phyloP scores from a whole-genome alignment of 2,329 filamentous ascomycete genomes.

The Teratosphaeria destructans region DNA sequence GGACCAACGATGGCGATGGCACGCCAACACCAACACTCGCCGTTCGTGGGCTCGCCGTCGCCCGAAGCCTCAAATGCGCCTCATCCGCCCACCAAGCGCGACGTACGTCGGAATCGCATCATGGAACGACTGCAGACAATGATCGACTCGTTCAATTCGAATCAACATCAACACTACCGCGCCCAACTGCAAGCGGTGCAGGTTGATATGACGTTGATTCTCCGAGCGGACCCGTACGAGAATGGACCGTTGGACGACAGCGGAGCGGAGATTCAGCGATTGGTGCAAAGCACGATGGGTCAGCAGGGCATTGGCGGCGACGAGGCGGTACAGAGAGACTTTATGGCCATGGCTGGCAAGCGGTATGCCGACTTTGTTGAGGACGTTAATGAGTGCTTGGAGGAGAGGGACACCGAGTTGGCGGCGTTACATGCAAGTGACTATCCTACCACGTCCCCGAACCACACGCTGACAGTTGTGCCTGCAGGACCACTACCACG shows the following conservation, averaged over 20 bases:
- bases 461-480: background rate
- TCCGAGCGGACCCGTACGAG: constrained; percentile 70
- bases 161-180: constrained; percentile 74
- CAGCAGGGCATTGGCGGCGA: constrained; percentile 23
- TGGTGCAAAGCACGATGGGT: constrained; percentile 35
- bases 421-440: constrained; percentile 62
- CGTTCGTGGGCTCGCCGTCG: background rate
- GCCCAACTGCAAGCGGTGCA: constrained; percentile 88
- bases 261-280: constrained; percentile 55
- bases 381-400: constrained; percentile 77
- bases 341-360: constrained; percentile 56
- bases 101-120: constrained; percentile 77
- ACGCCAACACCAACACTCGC: background rate
- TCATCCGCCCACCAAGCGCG: constrained; percentile 61
- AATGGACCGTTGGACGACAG: constrained; percentile 55
- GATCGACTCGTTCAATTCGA: constrained; percentile 65
- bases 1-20: background rate
- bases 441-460: background rate
- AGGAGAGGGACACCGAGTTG: constrained; percentile 75
- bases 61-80: background rate
- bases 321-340: constrained; percentile 56
- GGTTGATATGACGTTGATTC: constrained; percentile 76
- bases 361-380: constrained; percentile 78
- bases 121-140: constrained; percentile 68
- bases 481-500: constrained; percentile 46